Conservation (phyloP, 768 basidiomycete genomes). For the Candolleomyces aberdarensis region DNA sequence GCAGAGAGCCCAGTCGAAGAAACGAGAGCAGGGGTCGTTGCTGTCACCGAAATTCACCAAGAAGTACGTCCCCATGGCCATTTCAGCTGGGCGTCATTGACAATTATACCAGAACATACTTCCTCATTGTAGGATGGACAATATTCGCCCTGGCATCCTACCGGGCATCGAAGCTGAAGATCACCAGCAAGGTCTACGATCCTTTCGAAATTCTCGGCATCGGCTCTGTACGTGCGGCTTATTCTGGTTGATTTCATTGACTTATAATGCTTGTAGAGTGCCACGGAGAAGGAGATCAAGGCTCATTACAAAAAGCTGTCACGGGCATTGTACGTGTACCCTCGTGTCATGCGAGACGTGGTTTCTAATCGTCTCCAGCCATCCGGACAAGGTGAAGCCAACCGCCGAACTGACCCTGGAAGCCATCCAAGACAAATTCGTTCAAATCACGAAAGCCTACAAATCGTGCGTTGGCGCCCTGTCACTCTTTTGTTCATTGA, state of each 20-base stretch:
- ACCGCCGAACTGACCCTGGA: slow-evolving; percentile 83
- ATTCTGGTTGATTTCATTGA: neutral
- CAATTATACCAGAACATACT: slow-evolving; percentile 42
- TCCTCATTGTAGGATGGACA: slow-evolving; percentile 73
- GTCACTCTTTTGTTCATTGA: neutral
- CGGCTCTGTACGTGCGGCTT: slow-evolving; percentile 44
- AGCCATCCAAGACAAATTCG: slow-evolving; percentile 81
- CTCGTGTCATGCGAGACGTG: neutral
- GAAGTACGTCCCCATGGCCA: slow-evolving; percentile 37
- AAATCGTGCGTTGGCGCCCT: slow-evolving; percentile 63
- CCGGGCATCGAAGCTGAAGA: slow-evolving; percentile 52
- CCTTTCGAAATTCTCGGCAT: slow-evolving; percentile 94
- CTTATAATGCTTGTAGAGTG: slow-evolving; percentile 40
- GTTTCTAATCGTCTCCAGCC: slow-evolving; percentile 45
- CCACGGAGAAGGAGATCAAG: slow-evolving; percentile 89
- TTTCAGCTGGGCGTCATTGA: neutral
- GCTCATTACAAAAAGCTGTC: slow-evolving; percentile 93
- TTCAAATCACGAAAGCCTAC: slow-evolving; percentile 95
- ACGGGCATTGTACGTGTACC: slow-evolving; percentile 63
- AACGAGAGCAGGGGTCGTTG: slow-evolving; percentile 41
- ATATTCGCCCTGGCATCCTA: slow-evolving; percentile 66
- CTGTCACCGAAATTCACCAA: slow-evolving; percentile 46
- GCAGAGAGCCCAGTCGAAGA: slow-evolving; percentile 45
- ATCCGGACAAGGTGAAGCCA: slow-evolving; percentile 94
- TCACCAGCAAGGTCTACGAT: slow-evolving; percentile 77